phyloP scores from a whole-genome alignment of 75 land plant genomes.

The Pinus tabuliformis region DNA sequence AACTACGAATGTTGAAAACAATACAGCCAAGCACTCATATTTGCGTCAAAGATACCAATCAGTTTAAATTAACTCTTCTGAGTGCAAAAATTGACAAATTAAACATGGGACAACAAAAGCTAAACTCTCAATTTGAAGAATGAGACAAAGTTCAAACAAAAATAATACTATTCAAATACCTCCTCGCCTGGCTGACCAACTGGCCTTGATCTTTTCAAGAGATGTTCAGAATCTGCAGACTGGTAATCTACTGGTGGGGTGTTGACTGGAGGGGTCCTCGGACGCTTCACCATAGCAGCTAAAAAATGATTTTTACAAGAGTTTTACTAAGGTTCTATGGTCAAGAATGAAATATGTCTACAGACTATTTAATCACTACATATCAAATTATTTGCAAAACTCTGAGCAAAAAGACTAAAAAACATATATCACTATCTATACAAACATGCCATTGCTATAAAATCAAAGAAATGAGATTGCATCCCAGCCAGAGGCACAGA shows the following conservation, averaged over 20 bases:
- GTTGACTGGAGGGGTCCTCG: slow-evolving; percentile 58
- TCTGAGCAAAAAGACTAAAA: not conserved
- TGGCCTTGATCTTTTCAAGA: slow-evolving; percentile 56
- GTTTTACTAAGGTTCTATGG: not conserved
- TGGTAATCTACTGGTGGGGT: slow-evolving; percentile 64
- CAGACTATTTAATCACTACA: not conserved
- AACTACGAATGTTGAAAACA: not conserved
- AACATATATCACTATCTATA: not conserved
- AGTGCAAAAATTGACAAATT: not conserved
- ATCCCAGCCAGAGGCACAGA: not conserved
- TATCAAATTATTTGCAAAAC: not conserved
- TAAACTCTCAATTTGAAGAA: not conserved
- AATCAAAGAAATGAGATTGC: not conserved
- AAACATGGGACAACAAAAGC: not conserved
- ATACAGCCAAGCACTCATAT: not conserved
- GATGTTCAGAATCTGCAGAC: slow-evolving; percentile 74
- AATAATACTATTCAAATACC: slow-evolving; percentile 22
- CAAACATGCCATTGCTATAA: not conserved
- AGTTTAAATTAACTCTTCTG: not conserved
- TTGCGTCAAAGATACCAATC: not conserved
- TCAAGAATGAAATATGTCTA: not conserved
- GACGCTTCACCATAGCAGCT: slow-evolving; percentile 65
- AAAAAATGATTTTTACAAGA: not conserved
- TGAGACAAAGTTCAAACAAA: not conserved
- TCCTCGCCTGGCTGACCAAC: slow-evolving; percentile 52